Conservation (phyloP, 306 rosid genomes). For the Corylus avellana region DNA sequence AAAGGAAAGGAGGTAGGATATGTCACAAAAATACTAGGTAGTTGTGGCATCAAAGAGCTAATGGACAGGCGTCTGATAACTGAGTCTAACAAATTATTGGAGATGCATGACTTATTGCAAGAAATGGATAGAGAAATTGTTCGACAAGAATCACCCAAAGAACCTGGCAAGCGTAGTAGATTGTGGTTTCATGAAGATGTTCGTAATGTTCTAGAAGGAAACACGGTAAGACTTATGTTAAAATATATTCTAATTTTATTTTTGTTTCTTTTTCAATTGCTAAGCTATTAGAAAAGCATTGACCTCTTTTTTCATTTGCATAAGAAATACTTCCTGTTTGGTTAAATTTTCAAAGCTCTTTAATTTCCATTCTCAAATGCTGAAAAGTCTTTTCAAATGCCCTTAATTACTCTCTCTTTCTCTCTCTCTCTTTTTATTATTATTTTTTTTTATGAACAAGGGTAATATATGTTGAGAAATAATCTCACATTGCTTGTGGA, state of each 20-base stretch:
- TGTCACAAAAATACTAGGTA: not conserved
- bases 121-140: slow-evolving; percentile 40
- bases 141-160: slow-evolving; percentile 19
- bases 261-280: not conserved
- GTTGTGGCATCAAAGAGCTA: slow-evolving; percentile 24
- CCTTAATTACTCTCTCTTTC: no score
- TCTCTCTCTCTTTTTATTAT: no score
- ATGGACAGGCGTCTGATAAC: not conserved
- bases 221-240: slow-evolving; percentile 1
- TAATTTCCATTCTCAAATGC: no score
- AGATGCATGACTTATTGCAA: slow-evolving; percentile 46
- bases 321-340: no score
- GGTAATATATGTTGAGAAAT: no score
- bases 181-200: slow-evolving; percentile 39
- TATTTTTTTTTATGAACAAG: no score
- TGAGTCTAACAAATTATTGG: no score
- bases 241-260: not conserved
- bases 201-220: not conserved
- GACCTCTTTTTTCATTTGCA: no score
- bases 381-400: no score
- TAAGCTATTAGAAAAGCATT: no score
- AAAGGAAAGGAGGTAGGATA: not conserved
- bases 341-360: no score
- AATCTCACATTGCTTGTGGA: no score
- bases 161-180: slow-evolving; percentile 27